Conservation (phyloP, 768 basidiomycete species). For the Cystobasidium ongulense region DNA sequence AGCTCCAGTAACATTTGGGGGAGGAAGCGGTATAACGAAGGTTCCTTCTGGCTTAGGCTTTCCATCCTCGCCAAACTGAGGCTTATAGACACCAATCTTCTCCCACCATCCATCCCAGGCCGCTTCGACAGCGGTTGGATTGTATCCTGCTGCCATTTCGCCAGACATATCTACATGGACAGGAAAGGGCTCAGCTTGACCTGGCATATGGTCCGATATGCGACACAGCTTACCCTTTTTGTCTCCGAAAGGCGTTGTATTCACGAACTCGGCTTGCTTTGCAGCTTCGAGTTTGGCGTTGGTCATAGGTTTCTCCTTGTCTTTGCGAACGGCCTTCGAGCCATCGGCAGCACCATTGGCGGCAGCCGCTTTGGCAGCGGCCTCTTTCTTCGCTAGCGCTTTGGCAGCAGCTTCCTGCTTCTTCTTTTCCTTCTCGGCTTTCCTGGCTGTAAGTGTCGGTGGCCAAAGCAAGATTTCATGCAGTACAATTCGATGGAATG, state of each 20-base stretch:
- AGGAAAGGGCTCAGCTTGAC: background rate
- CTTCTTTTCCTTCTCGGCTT: conserved; percentile 39
- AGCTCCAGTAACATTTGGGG: conserved; percentile 92
- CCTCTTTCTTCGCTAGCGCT: background rate
- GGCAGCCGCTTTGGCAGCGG: conserved; percentile 20
- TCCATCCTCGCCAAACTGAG: conserved; percentile 56
- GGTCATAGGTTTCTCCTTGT: conserved; percentile 56
- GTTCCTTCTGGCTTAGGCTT: conserved; percentile 57
- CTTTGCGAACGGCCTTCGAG: conserved; percentile 49
- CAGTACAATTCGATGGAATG: background rate
- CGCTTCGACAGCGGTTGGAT: conserved; percentile 86
- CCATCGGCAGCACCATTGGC: conserved; percentile 37
- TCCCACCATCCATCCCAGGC: conserved; percentile 91
- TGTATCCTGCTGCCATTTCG: conserved; percentile 87
- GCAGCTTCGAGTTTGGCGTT: conserved; percentile 54
- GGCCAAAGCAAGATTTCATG: background rate
- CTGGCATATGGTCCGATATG: background rate
- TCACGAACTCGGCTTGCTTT: conserved; percentile 56
- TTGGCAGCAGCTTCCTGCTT: conserved; percentile 29
- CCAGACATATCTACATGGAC: conserved; percentile 61
- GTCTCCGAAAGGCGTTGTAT: conserved; percentile 77
- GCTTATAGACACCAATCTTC: conserved; percentile 79
- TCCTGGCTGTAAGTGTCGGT: background rate
- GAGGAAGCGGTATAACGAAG: conserved; percentile 83
- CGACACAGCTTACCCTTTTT: conserved; percentile 67